phyloP scores from a whole-genome alignment of 345 rosid species.

The Sisymbrium altissimum region DNA sequence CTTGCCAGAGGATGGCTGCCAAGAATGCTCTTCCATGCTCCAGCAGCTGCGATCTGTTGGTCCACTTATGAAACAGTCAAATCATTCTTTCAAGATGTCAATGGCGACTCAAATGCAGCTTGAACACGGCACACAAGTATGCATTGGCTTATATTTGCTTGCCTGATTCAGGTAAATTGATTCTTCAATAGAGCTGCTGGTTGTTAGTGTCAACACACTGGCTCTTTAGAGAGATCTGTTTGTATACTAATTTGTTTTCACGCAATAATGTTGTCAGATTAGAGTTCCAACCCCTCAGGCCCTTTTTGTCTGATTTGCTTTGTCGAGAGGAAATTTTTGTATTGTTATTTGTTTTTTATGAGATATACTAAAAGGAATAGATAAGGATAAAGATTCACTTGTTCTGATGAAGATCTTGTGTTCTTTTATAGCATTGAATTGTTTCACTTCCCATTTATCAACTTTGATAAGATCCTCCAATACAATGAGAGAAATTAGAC shows the following conservation, averaged over 20 bases:
- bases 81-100: slow-evolving; percentile 62
- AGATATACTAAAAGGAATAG: slow-evolving; percentile 15
- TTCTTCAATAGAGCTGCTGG: slow-evolving; percentile 23
- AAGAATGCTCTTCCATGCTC: slow-evolving; percentile 98
- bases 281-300: slow-evolving; percentile 1
- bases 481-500: background rate
- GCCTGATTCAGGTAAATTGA: slow-evolving; percentile 26
- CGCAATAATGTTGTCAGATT: slow-evolving; percentile 30
- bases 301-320: background rate
- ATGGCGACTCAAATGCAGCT: slow-evolving; percentile 38
- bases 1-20: slow-evolving; percentile 94
- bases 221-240: background rate
- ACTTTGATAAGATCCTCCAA: background rate
- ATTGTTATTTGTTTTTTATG: slow-evolving; percentile 7
- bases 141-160: background rate
- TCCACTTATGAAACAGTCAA: slow-evolving; percentile 82
- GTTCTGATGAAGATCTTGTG: background rate
- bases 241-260: slow-evolving; percentile 15
- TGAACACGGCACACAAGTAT: slow-evolving; percentile 27
- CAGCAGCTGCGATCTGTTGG: slow-evolving; percentile 99
- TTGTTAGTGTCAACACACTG: slow-evolving; percentile 6
- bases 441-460: background rate
- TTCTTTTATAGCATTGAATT: background rate
- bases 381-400: background rate
- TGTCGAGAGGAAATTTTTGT: slow-evolving; percentile 23